Conservation (phyloP, 768 basidiomycete species). For the Suillus hirtellus region DNA sequence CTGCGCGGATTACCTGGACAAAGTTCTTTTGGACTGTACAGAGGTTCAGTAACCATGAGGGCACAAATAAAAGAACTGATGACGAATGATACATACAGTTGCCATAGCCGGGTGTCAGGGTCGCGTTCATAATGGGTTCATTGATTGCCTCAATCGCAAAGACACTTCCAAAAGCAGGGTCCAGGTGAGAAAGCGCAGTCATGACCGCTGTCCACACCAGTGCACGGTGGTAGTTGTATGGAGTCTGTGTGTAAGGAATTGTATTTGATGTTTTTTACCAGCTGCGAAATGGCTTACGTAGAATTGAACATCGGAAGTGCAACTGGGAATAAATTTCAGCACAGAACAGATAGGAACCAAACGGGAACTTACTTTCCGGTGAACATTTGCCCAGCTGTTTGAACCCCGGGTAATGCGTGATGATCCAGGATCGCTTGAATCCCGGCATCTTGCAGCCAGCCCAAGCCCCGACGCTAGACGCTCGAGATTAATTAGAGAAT, state of each 20-base stretch:
- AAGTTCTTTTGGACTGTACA: constrained; percentile 66
- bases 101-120: constrained; percentile 66
- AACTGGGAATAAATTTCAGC: constrained; percentile 41
- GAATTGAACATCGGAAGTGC: constrained; percentile 68
- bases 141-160: constrained; percentile 77
- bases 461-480: constrained; percentile 59
- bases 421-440: constrained; percentile 72
- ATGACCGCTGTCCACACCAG: constrained; percentile 82
- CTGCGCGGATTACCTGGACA: constrained; percentile 61
- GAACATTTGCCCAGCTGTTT: constrained; percentile 60
- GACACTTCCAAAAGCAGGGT: constrained; percentile 63
- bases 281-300: constrained; percentile 48
- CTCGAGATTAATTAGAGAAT: background rate
- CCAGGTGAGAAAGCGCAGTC: constrained; percentile 68
- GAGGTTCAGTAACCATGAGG: constrained; percentile 9
- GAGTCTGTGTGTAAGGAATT: constrained; percentile 46
- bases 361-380: constrained; percentile 55
- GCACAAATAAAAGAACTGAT: background rate
- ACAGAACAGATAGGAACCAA: background rate
- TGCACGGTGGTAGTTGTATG: constrained; percentile 73
- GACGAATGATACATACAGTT: constrained; percentile 47
- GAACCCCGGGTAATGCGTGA: constrained; percentile 72
- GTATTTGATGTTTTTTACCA: constrained; percentile 3
- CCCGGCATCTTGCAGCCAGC: constrained; percentile 58
- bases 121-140: constrained; percentile 75